Conservation (phyloP, 2,329 filamentous ascomycete species). For the Metarhizium humberi region DNA sequence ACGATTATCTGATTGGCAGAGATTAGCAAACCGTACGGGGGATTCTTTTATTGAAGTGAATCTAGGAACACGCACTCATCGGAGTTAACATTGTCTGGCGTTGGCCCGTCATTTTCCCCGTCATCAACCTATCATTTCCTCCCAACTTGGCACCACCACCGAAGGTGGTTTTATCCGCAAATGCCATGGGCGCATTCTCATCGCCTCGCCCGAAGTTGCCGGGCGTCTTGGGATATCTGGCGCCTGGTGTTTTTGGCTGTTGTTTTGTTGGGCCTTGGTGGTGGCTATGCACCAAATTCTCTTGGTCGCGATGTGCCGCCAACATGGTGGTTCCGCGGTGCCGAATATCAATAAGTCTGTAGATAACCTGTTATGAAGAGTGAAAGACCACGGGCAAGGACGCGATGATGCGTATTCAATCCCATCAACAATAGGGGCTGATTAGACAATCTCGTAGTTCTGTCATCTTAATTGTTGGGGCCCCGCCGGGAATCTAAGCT, state of each 20-base stretch:
- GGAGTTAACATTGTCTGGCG: slow-evolving; percentile 63
- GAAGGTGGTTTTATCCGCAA: slow-evolving; percentile 32
- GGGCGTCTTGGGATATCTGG: slow-evolving; percentile 72
- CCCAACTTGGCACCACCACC: slow-evolving; percentile 49
- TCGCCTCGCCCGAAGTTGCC: slow-evolving; percentile 71
- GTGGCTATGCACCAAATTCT: slow-evolving; percentile 72
- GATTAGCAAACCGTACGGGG: slow-evolving; percentile 6
- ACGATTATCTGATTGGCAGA: slow-evolving; percentile 26
- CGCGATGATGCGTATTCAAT: not conserved
- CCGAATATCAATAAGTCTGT: not conserved
- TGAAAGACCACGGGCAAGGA: not conserved
- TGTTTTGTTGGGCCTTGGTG: slow-evolving; percentile 69
- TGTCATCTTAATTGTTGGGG: slow-evolving; percentile 10
- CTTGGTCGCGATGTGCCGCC: slow-evolving; percentile 72
- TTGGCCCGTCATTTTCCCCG: slow-evolving; percentile 37
- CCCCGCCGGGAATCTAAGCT: slow-evolving; percentile 5
- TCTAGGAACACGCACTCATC: slow-evolving; percentile 48
- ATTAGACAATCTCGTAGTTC: not conserved
- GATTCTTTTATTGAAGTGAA: not conserved
- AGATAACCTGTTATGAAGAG: not conserved
- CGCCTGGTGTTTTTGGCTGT: slow-evolving; percentile 74
- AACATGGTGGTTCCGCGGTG: slow-evolving; percentile 45
- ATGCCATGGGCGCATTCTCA: slow-evolving; percentile 57
- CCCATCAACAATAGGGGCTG: not conserved
- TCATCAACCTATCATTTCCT: slow-evolving; percentile 31